Conservation (phyloP, 768 basidiomycete species). For the Pleurotus pulmonarius region DNA sequence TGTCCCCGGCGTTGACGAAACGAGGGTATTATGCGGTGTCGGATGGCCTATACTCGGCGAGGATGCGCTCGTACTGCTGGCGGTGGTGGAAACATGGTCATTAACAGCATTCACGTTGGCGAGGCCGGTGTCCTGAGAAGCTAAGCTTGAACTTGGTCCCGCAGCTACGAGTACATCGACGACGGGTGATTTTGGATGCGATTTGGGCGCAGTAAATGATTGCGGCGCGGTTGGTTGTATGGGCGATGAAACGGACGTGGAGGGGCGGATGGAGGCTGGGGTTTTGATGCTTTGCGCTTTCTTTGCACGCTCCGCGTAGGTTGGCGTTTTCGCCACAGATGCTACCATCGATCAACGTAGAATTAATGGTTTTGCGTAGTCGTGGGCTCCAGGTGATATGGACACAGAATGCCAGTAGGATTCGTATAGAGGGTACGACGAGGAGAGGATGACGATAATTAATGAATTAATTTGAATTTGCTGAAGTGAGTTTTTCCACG, state of each 20-base stretch:
- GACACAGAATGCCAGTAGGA: no score
- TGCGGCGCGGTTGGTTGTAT: slow-evolving; percentile 2
- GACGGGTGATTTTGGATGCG: not conserved
- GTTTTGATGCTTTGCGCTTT: slow-evolving; percentile 38
- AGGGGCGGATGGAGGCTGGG: slow-evolving; percentile 16
- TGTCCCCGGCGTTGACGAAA: not conserved
- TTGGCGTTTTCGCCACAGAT: slow-evolving; percentile 18
- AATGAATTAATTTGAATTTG: no score
- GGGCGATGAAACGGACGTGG: slow-evolving; percentile 7
- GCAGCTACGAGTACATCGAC: slow-evolving; percentile 8
- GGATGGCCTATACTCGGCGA: not conserved
- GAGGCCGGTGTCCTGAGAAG: slow-evolving; percentile 3
- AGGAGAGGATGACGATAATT: no score
- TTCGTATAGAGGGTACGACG: no score
- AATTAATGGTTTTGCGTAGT: not conserved
- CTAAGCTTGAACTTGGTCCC: not conserved
- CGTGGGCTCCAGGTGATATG: no score
- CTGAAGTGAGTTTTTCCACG: no score
- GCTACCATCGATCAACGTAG: slow-evolving; percentile 3
- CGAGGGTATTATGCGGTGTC: not conserved
- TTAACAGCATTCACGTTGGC: slow-evolving; percentile 6
- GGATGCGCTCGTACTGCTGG: slow-evolving; percentile 6
- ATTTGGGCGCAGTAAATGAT: slow-evolving; percentile 7
- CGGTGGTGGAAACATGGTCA: slow-evolving; percentile 10
- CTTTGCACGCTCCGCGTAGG: slow-evolving; percentile 54